These are phyloP conservation scores for Barbarea vulgaris DNA, from an alignment of 345 rosid species.

Conservation along the genomic window DNA sequence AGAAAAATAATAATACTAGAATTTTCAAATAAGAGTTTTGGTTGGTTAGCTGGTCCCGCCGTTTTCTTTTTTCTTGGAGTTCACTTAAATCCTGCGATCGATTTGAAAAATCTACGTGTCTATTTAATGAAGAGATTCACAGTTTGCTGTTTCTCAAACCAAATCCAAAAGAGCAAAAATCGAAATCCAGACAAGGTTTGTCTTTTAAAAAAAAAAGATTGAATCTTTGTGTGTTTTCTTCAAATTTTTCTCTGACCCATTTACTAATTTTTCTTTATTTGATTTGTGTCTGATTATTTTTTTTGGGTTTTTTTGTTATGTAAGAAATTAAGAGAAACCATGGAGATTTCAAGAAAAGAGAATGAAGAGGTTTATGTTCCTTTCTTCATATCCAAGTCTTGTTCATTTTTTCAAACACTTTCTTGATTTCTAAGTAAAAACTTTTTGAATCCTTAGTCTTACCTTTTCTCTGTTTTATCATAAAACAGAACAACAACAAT, in stretches of 20 bases:
- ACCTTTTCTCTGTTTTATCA: conserved; percentile 11
- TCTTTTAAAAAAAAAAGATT: not conserved
- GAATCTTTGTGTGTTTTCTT: conserved; percentile 9
- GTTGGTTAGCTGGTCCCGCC: conserved; percentile 42
- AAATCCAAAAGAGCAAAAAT: conserved; percentile 17
- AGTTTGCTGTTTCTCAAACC: conserved; percentile 29
- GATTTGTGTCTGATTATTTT: conserved; percentile 26
- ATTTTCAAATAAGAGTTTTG: conserved; percentile 22
- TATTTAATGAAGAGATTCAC: conserved; percentile 45
- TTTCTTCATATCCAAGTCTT: conserved; percentile 33
- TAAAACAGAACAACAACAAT: conserved; percentile 40
- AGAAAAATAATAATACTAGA: not conserved
- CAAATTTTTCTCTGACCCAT: not conserved
- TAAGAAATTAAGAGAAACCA: conserved; percentile 32
- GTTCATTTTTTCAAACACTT: conserved; percentile 8
- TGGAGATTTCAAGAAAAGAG: conserved; percentile 38
- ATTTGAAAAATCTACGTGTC: conserved; percentile 8
- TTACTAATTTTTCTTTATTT: conserved; percentile 9
- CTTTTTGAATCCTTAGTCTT: not conserved
- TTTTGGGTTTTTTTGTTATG: conserved; percentile 1
- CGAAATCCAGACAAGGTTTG: conserved; percentile 33
- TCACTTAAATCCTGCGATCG: conserved; percentile 38
- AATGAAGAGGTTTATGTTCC: conserved; percentile 33
- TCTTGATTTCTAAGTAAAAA: conserved; percentile 23
- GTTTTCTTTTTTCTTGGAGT: conserved; percentile 40